A percentile compares a stretch with the other conserved stretches of the same genome.
These are phyloP conservation scores for Tylopilus intermedius DNA, from an alignment of 768 basidiomycete genomes.

Conservation along the genomic window DNA sequence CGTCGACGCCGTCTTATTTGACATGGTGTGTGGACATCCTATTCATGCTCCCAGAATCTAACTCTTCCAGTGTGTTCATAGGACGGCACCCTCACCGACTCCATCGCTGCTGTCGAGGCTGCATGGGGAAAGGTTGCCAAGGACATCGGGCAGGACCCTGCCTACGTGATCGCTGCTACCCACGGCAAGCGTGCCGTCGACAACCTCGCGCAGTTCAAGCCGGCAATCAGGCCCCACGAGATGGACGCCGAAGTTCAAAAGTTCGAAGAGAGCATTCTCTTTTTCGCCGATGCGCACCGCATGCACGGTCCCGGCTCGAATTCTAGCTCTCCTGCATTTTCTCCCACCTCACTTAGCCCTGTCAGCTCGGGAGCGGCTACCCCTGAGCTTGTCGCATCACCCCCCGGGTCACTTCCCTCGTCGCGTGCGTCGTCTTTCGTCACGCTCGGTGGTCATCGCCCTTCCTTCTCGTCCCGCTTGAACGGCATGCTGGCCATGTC, in stretches of 20 bases:
- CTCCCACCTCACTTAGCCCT: slow-evolving; percentile 12
- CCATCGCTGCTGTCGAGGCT: slow-evolving; percentile 67
- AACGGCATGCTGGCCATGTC: slow-evolving; percentile 37
- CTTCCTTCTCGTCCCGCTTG: slow-evolving; percentile 43
- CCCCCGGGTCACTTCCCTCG: slow-evolving; percentile 35
- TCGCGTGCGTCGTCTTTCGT: slow-evolving; percentile 43
- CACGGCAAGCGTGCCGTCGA: slow-evolving; percentile 76
- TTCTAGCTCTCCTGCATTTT: slow-evolving; percentile 17
- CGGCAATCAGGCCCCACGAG: slow-evolving; percentile 48
- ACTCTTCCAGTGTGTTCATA: slow-evolving; percentile 29
- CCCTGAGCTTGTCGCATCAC: slow-evolving; percentile 36
- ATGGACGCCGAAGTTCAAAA: slow-evolving; percentile 54
- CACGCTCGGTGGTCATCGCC: slow-evolving; percentile 35
- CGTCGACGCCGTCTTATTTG: slow-evolving; percentile 59
- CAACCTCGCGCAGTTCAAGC: slow-evolving; percentile 62
- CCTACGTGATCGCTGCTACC: slow-evolving; percentile 66
- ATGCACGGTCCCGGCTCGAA: slow-evolving; percentile 38
- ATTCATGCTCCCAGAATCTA: slow-evolving; percentile 12
- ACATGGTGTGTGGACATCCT: slow-evolving; percentile 49
- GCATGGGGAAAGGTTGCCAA: slow-evolving; percentile 71
- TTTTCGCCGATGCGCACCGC: slow-evolving; percentile 57
- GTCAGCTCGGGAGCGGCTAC: slow-evolving; percentile 35
- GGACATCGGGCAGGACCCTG: slow-evolving; percentile 64
- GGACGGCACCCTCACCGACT: slow-evolving; percentile 73
- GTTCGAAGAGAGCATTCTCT: slow-evolving; percentile 64